A percentile compares a stretch with the other conserved stretches of the same genome.
phyloP scores from a whole-genome alignment of 345 rosid genomes.

The Salix arbutifolia region DNA sequence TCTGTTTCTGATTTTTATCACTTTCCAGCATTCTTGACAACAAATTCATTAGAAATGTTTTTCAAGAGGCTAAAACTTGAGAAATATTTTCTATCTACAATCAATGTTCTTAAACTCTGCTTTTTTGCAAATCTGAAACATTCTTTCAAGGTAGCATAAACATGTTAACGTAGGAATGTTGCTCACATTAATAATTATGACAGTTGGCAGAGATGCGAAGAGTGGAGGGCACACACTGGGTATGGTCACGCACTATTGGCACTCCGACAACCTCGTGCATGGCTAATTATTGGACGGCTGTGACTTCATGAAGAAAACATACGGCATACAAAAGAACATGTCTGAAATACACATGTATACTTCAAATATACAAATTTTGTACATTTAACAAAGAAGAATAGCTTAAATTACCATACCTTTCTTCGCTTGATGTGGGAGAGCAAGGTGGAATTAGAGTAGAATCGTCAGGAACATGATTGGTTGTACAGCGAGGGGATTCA shows the following conservation, averaged over 20 bases:
- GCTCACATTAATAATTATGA: conserved; percentile 18
- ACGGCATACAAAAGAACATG: background rate
- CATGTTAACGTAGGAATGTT: background rate
- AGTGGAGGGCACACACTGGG: conserved; percentile 43
- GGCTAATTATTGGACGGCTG: conserved; percentile 37
- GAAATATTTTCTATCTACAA: background rate
- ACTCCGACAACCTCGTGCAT: conserved; percentile 53
- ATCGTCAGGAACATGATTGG: background rate
- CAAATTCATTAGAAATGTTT: background rate
- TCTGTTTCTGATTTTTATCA: background rate
- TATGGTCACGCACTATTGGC: conserved; percentile 49
- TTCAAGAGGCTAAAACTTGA: background rate
- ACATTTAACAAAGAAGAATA: conserved; percentile 10
- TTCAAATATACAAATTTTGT: conserved; percentile 1
- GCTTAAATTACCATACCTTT: background rate
- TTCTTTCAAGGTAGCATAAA: background rate
- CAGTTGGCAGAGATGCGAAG: conserved; percentile 57
- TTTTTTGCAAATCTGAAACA: background rate
- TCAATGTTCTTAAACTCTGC: background rate
- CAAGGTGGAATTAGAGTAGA: background rate
- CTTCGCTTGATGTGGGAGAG: background rate
- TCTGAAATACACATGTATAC: background rate
- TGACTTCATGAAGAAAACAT: conserved; percentile 34
- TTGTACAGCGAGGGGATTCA: conserved; percentile 3
- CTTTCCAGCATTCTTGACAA: background rate